Evolutionary conservation across 2,329 filamentous ascomycete species (phyloP), one percentile per base, ranked within the genome.

Genomic region (Sclerotinia nivalis): DNA sequence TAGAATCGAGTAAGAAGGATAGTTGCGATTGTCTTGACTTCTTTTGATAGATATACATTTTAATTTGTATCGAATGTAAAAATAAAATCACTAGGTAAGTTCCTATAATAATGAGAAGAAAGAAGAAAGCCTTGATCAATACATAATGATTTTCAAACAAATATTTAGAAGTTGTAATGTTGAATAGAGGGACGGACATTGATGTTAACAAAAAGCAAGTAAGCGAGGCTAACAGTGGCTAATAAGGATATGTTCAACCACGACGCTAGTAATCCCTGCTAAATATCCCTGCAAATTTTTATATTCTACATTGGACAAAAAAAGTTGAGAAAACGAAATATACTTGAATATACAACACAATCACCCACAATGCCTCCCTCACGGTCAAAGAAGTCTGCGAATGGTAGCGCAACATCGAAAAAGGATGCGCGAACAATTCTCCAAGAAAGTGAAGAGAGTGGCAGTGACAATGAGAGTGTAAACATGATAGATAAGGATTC

Each of bases 401-500:
- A 68, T 22, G 71, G 71, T 73, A 72, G 72, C n/a, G 34, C 49
- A 45, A n/a, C 25, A 13, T 25, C 58, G 5, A 64, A 64, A 55
- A 69, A 73, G 61, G 58, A 66, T 56, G 72, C 67, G 12, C 66
- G 43, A 22, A 56, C 68, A 45, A 58, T 62, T 60, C 50, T 69
- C 7, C 49, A 60, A 6, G 69, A 70, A 49, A 69, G 65, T 45
- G 69, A 72, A 25, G 69, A 72, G 31, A 73, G 67, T 56, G 74
- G 69, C 5, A 75, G 73, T 69, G 76, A 76, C 15, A 73, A 75
- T 72, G 76, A 78, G 37, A 75, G 75, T 56, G 73, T 78, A 1
- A 77, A 78, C 4, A 74, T 80, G 18, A 77, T 83, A 68, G 89
- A 91, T 65, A 96, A 95, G 78, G 93, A 97, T 78, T 89, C 88